Evolutionary conservation across 176 grass and related monocot genomes (phyloP), one percentile per base, ranked within the genome.

Genomic region (Stipa capillata): DNA sequence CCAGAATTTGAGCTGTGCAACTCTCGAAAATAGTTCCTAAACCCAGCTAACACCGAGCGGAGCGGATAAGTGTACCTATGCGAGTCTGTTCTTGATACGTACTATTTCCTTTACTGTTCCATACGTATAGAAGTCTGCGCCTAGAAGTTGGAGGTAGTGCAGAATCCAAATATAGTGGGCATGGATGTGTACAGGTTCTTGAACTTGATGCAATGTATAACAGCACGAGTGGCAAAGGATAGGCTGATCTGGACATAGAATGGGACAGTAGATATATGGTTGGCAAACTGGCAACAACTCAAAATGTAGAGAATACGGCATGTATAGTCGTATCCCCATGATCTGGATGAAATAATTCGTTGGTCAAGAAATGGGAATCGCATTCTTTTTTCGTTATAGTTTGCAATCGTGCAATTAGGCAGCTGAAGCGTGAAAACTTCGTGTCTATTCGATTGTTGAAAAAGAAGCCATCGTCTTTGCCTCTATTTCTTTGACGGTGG

Each of bases 311-410:
- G 36, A 8, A 69, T 47, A 62, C 17, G 14, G 7, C 59, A 25
- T 82, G 72, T 52, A 67, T 49, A 67, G 23, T 74, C 59, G 32
- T 79, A 48, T 24, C 69, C 61, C 53, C 60, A 25, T 37, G 42
- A 54, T 64, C 17, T 62, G 63, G 61, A 85, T 64, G 61, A 51
- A 89, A 53, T 80, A 43, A 88, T 66, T 57, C 24, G 39, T 50
- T 24, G 29, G 9, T 52, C 28, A 32, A 25, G 24, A 32, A 79
- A 84, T 24, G 40, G 0, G 36, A 43, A 9, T 29, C 12, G 5
- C 31, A 0, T 35, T 33, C 44, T 18, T 29, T 62, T 44, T 27
- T 23, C 6, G 50, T 36, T 40, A 35, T 18, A 33, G 34, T 6
- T 39, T 18, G 62, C 47, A 25, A 17, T 43, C 8, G 10, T 65